A percentile compares a stretch with the other conserved stretches of the same genome.
These are phyloP conservation scores for Huntiella decipiens DNA, from an alignment of 2,329 filamentous ascomycete genomes.

Conservation along the genomic window DNA sequence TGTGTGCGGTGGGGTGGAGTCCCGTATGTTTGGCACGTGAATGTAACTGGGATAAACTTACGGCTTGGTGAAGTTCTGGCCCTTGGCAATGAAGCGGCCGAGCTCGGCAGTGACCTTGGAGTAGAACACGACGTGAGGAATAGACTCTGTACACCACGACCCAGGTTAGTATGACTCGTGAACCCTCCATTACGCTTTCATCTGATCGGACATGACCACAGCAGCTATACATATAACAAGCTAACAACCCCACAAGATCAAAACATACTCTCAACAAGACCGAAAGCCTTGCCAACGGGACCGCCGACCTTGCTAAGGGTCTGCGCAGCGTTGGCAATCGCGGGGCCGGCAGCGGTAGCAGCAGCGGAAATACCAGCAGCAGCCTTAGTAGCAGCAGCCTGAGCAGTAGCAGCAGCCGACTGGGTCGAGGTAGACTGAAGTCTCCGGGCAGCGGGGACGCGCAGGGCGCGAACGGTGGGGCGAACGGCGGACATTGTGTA, in stretches of 20 bases:
- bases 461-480: slow-evolving; percentile 23
- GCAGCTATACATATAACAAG: no score
- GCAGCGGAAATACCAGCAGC: slow-evolving; percentile 69
- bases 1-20: background rate
- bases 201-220: background rate
- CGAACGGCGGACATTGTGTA: slow-evolving; percentile 16
- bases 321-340: slow-evolving; percentile 53
- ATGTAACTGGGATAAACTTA: slow-evolving; percentile 35
- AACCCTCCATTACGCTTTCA: background rate
- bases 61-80: slow-evolving; percentile 88
- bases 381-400: slow-evolving; percentile 31
- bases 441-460: slow-evolving; percentile 32
- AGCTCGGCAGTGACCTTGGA: slow-evolving; percentile 75
- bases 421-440: slow-evolving; percentile 39
- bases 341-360: slow-evolving; percentile 59
- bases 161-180: background rate
- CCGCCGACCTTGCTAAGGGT: slow-evolving; percentile 64
- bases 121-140: slow-evolving; percentile 82
- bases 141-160: slow-evolving; percentile 40
- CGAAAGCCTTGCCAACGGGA: slow-evolving; percentile 58
- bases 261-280: slow-evolving; percentile 72
- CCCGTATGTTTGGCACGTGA: slow-evolving; percentile 11
- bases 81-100: slow-evolving; percentile 66
- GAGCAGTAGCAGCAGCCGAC: slow-evolving; percentile 16
- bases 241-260: no score